A percentile compares a stretch with the other conserved stretches of the same genome.
These are phyloP conservation scores for Immersiella caudata DNA, from an alignment of 495 filamentous ascomycete species.

Conservation along the genomic window DNA sequence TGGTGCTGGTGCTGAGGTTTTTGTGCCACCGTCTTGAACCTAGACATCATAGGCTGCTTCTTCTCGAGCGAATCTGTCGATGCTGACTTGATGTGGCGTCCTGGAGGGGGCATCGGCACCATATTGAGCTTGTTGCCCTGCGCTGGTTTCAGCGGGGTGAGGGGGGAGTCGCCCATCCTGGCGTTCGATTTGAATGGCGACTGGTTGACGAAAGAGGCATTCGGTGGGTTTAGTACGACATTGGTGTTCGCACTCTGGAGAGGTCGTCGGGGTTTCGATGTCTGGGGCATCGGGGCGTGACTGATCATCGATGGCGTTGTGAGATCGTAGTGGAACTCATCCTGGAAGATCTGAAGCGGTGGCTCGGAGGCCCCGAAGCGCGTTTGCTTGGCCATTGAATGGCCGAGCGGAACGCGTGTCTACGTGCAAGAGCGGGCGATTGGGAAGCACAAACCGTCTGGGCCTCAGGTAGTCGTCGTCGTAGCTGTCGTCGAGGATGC, in stretches of 20 bases:
- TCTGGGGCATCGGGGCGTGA: constrained; percentile 56
- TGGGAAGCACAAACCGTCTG: background rate
- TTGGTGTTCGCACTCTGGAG: constrained; percentile 57
- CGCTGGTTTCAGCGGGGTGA: constrained; percentile 48
- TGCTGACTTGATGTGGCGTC: constrained; percentile 53
- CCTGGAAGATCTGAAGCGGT: constrained; percentile 65
- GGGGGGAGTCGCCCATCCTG: constrained; percentile 42
- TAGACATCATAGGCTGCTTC: constrained; percentile 64
- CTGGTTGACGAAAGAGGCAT: constrained; percentile 51
- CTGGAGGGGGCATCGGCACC: constrained; percentile 74
- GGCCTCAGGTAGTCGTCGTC: background rate
- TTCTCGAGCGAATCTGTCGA: constrained; percentile 87
- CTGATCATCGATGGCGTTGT: constrained; percentile 45
- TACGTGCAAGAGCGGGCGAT: background rate
- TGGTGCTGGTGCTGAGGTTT: constrained; percentile 47
- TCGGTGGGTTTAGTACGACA: constrained; percentile 60
- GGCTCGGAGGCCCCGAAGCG: constrained; percentile 56
- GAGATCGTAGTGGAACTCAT: constrained; percentile 57
- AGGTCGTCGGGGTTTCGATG: constrained; percentile 48
- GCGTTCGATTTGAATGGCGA: constrained; percentile 60
- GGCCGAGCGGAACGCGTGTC: constrained; percentile 22
- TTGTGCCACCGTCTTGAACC: constrained; percentile 62
- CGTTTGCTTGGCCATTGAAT: constrained; percentile 58
- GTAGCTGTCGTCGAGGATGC: background rate
- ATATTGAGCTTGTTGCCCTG: constrained; percentile 56